A percentile compares a stretch with the other conserved stretches of the same genome.
Evolutionary conservation across 129 eudicot genomes (phyloP).

Genomic region (Tagetes patula): DNA sequence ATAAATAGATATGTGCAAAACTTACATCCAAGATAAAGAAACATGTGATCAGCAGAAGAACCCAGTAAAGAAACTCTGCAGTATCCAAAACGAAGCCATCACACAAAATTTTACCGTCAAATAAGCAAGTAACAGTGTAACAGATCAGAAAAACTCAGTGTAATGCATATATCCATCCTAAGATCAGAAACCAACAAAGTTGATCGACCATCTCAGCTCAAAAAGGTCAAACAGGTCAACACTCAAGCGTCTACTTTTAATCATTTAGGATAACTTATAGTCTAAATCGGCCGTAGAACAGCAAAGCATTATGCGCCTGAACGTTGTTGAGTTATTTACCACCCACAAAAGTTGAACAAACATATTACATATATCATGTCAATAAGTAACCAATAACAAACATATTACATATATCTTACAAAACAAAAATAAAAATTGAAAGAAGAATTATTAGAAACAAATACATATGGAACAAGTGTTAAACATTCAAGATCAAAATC

Average conservation of each 20-base stretch:
- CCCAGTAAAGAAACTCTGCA: not conserved
- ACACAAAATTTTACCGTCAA: not conserved
- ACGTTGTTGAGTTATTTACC: not conserved
- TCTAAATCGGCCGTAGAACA: not conserved
- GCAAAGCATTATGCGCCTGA: not conserved
- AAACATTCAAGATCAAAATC: not conserved
- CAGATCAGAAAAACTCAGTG: not conserved
- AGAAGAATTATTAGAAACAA: too few relatives aligned
- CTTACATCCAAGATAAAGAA: not conserved
- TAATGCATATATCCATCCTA: not conserved
- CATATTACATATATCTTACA: not conserved
- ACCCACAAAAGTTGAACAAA: not conserved
- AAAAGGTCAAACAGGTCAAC: not conserved
- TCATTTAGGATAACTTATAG: not conserved
- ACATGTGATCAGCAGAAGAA: not conserved
- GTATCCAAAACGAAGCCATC: not conserved
- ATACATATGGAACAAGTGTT: not conserved
- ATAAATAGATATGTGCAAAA: not conserved
- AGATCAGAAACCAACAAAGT: not conserved
- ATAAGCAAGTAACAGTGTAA: not conserved
- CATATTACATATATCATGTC: not conserved
- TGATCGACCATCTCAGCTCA: not conserved
- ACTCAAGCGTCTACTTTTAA: not conserved
- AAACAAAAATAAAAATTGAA: too few relatives aligned
- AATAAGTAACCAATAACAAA: not conserved